Base-by-base conservation (phyloP, 352 stramenopile genomes). In the Phytophthora tentaculata region DNA sequence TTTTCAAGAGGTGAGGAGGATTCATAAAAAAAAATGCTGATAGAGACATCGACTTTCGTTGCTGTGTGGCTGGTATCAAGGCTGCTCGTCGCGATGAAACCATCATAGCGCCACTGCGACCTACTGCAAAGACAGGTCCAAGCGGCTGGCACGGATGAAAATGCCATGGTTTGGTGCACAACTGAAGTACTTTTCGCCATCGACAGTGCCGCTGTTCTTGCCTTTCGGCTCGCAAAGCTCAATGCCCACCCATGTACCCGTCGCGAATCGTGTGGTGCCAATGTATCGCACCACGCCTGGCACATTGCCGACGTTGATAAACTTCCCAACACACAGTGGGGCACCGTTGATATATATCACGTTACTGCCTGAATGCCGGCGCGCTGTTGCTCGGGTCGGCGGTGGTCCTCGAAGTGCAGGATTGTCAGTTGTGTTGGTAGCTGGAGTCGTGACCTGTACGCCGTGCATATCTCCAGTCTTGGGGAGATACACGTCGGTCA, bases 221-320 rank as follows among this genome's bases (percentile, higher is more conserved):
- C 86, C 86, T 37, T 86, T 83, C 56, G 74, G 61, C 48, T 89
- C 71, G 22, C 66, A 75, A 5, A 92, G 72, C 57, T 91, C 84
- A n/a, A 94, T 83, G 19, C 86, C 86, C 45, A 92, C 76, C 86
- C 86, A 94, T n/a, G 70, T 80, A 17, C 81, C 86, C 0, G 71
- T 67, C 5, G 82, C 84, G 22, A 94, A 92, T 12, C 76, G 69
- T 14, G 81, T 89, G 0, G 81, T 78, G 1, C 86, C 86, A 48
- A 94, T 84, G 61, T 85, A 92, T 1, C 81, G 81, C 32, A 94
- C 83, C 20, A 90, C 76, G 9, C 84, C 86, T 17, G 77, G 71
- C n/a, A 86, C 79, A 17, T 64, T 67, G 26, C 75, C 83, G 5
- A 91, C 68, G 8, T 79, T 83, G 55, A 91, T 83, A 23, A 84